Base-by-base conservation (phyloP, 768 basidiomycete species). In the Cystobasidium onofrii region DNA sequence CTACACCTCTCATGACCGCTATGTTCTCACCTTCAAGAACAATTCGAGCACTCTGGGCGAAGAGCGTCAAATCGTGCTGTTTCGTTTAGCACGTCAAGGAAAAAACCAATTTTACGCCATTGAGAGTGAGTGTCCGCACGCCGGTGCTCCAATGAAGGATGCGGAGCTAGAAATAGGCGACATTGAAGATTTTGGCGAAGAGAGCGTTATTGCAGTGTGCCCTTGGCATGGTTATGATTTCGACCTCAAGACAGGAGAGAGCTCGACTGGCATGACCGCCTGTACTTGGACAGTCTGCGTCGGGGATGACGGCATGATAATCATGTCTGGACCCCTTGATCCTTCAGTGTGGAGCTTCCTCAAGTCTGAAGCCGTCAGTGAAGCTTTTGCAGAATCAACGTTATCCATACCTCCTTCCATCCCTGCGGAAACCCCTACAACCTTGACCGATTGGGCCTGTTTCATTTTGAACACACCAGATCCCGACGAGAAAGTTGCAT, bases 401-500 rank as follows among this genome's bases (percentile, higher is more conserved):
- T 33, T 54, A 39, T 36, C 44, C n/a, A 54, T 10, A 39, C 20
- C 20, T 1, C 64, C 31, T 20, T 75, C 31, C 15, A 25, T 61
- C 20, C 62, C 65, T 23, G 15, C 31, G 18, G 65, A 29, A 25
- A 17, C 52, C 73, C 89, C 89, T 12, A 85, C 81, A 29, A 89
- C 88, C 0, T 82, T 91, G 10, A 86, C 90, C 78, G 85, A 89
- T 78, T 91, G 88, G 87, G 89, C 89, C 0, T 88, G 89, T 7
- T 82, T 92, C 10, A 90, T 92, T 50, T 82, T 92, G 23, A 88
- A 89, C 76, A 92, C 90, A 0, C 80, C 89, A 0, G 83, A 89
- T 80, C 89, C 90, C 2, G 84, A 83, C 3, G 80, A 88, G 7
- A 90, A 90, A 82, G 87, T 84, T 74, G 29, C 69, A 60, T 61